Evolutionary conservation across 352 stramenopile genomes (phyloP), one percentile per base, ranked within the genome.

Genomic region (Globisporangium ultimum): DNA sequence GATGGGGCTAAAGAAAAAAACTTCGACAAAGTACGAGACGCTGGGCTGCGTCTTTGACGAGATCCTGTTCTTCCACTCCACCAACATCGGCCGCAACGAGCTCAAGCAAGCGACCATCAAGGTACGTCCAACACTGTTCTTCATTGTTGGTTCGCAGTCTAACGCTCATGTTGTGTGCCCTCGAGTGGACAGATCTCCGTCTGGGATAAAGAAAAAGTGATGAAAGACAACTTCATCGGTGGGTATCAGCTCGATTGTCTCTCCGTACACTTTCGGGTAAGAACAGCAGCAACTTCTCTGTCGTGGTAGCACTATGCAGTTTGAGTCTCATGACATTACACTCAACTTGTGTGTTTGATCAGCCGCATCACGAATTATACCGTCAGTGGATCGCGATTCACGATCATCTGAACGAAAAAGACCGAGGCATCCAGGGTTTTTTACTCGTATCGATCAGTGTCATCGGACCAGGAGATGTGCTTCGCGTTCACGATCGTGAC

Each of bases 11-110:
- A 78, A 77, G 43, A 89, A 94, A 57, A 95, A 87, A 55, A 89
- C 84, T 7, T 86, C 87, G 9, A 92, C 77, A 12, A 93, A 91
- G 50, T 84, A 80, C 50, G 71, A 88, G 22, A 93, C 86, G 10
- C 72, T 96, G 21, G 84, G 76, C 0, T 93, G 80, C 32, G 89
- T 97, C 1, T 97, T 97, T 60, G 92, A 98, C 49, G 89, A 98
- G 60, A 78, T 89, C 8, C 63, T 97, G 18, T 96, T 97, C 48
- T 96, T 97, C 53, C 81, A 96, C 48, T 91, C 97, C 42, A 63
- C 76, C 6, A 88, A 97, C 62, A 91, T 94, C 53, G 80, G 79
- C 2, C 75, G 76, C 0, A 77, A 88, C 9, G 83, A 91, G 28
- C 67, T 93, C 10, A 74, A 72, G 50, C 66, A 87, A 17, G 80